Conservation (phyloP, 225 moss, liverwort and hornwort genomes). For the Asterella californica region DNA sequence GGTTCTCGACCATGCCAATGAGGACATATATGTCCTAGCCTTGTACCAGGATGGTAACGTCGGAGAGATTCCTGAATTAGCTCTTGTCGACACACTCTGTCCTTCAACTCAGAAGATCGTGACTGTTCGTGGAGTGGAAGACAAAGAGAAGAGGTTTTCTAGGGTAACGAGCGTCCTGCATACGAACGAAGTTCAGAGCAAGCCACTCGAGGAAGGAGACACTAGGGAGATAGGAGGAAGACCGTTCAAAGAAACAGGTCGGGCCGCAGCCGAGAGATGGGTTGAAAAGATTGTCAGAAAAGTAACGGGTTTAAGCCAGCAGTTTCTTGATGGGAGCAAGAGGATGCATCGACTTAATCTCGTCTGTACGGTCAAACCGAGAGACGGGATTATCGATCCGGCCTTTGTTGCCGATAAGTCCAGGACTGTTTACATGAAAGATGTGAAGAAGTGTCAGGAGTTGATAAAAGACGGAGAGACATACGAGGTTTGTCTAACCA, state of each 20-base stretch:
- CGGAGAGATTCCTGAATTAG: background rate
- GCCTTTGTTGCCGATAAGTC: constrained; percentile 78
- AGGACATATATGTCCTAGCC: constrained; percentile 89
- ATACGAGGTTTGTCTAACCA: constrained; percentile 93
- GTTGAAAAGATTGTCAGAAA: constrained; percentile 50
- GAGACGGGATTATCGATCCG: constrained; percentile 51
- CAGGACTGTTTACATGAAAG: constrained; percentile 65
- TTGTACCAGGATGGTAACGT: constrained; percentile 43
- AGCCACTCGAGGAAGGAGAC: background rate
- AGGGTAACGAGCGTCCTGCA: constrained; percentile 14
- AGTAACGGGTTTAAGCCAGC: constrained; percentile 49
- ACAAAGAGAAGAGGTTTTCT: constrained; percentile 9
- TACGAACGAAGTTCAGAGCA: constrained; percentile 11
- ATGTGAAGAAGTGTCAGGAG: constrained; percentile 73
- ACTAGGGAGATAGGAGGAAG: background rate
- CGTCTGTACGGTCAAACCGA: constrained; percentile 37
- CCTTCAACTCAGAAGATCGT: constrained; percentile 13
- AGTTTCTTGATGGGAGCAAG: constrained; percentile 43
- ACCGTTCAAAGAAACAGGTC: constrained; percentile 29
- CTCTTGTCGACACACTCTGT: background rate
- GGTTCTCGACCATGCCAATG: constrained; percentile 77
- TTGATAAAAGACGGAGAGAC: constrained; percentile 86
- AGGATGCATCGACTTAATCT: constrained; percentile 54
- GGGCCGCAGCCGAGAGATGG: constrained; percentile 69
- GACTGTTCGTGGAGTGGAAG: constrained; percentile 12